Evolutionary conservation across 495 filamentous ascomycete genomes (phyloP).

Genomic region (Penicillium goetzii): DNA sequence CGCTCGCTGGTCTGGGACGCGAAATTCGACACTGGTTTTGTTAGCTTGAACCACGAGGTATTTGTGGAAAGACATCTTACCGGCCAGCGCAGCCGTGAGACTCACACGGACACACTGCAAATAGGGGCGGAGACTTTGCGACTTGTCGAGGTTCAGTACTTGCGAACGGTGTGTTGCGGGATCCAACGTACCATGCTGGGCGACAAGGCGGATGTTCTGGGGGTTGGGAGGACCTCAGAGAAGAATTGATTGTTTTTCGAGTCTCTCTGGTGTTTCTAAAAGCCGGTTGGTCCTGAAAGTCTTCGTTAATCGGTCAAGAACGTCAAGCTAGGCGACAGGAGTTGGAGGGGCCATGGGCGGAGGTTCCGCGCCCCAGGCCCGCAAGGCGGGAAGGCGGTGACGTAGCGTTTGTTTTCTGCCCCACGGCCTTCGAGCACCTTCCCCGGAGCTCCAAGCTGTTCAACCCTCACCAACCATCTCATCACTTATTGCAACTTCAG

Average conservation of each 20-base stretch:
- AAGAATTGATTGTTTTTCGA: not conserved
- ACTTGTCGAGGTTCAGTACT: slow-evolving; percentile 53
- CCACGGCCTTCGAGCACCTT: slow-evolving; percentile 40
- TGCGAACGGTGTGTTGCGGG: not conserved
- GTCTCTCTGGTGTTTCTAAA: not conserved
- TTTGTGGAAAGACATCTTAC: not conserved
- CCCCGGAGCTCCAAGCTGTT: slow-evolving; percentile 30
- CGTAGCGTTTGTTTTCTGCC: slow-evolving; percentile 37
- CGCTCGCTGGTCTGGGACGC: slow-evolving; percentile 94
- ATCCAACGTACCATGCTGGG: slow-evolving; percentile 28
- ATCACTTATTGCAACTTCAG: slow-evolving; percentile 24
- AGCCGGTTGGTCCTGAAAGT: not conserved
- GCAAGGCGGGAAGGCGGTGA: slow-evolving; percentile 21
- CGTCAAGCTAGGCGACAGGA: slow-evolving; percentile 10
- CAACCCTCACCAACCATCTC: slow-evolving; percentile 34
- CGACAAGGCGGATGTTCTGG: not conserved
- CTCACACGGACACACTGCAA: slow-evolving; percentile 91
- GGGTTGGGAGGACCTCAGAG: not conserved
- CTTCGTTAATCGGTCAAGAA: slow-evolving; percentile 7
- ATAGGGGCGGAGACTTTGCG: slow-evolving; percentile 97
- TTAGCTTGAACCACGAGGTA: not conserved
- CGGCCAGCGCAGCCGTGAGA: slow-evolving; percentile 86
- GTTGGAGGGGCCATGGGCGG: slow-evolving; percentile 7
- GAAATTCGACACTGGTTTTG: slow-evolving; percentile 79
- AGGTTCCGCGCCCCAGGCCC: slow-evolving; percentile 1